Percentiles rank a stretch among this genome's conserved stretches.
Conservation (phyloP, 2,329 filamentous ascomycete genomes). For the Coleophoma eucalyptorum region DNA sequence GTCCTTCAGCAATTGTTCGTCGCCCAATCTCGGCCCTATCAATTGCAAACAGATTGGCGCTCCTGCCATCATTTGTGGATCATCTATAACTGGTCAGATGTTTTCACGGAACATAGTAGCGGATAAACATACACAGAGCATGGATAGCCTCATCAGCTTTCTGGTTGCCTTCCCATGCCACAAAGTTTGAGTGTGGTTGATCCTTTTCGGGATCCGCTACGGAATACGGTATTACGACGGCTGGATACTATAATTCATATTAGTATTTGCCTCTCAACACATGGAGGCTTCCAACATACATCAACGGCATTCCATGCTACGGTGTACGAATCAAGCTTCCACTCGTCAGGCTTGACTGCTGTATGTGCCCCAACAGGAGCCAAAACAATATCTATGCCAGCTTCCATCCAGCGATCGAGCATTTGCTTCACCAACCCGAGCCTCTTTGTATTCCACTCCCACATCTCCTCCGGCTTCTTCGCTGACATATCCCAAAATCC, state of each 20-base stretch:
- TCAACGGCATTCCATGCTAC: constrained; percentile 32
- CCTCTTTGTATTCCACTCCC: constrained; percentile 30
- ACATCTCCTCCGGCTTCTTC: constrained; percentile 29
- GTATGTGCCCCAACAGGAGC: constrained; percentile 27
- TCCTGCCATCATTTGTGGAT: constrained; percentile 29
- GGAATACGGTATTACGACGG: constrained; percentile 28
- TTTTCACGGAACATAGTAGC: background rate
- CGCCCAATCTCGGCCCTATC: constrained; percentile 26
- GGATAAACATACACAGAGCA: constrained; percentile 21
- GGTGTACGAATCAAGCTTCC: constrained; percentile 30
- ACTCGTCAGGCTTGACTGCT: constrained; percentile 27
- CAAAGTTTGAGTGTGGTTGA: constrained; percentile 20
- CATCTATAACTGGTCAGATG: constrained; percentile 20
- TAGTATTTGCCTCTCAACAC: background rate
- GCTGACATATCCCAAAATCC: constrained; percentile 28
- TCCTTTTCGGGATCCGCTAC: constrained; percentile 26
- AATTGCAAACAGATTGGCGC: constrained; percentile 30
- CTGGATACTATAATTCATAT: constrained; percentile 23
- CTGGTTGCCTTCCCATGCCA: constrained; percentile 12
- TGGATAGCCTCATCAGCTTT: constrained; percentile 23
- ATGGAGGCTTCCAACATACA: constrained; percentile 13
- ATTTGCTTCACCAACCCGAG: constrained; percentile 28
- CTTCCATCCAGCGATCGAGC: constrained; percentile 31
- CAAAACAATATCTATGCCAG: constrained; percentile 26
- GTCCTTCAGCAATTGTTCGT: constrained; percentile 28